These are phyloP conservation scores for Acorus calamus DNA, from an alignment of 106 monocot genomes.

Conservation along the genomic window DNA sequence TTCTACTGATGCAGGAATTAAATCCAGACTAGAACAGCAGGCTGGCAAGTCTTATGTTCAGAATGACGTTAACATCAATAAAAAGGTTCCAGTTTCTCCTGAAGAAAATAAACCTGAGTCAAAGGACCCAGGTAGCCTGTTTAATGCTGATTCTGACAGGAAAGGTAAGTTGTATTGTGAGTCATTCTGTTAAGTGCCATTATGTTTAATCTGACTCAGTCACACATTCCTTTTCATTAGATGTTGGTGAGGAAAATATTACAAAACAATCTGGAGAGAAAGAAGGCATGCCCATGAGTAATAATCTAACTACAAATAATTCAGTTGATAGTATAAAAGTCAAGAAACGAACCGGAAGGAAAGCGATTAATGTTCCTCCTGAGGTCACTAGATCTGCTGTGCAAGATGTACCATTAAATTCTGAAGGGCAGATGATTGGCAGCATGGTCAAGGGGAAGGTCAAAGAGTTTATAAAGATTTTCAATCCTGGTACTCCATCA, in stretches of 20 bases:
- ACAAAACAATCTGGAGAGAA: slow-evolving; percentile 13
- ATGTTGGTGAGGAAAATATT: slow-evolving; percentile 18
- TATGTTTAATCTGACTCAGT: background rate
- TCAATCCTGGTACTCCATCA: slow-evolving; percentile 43
- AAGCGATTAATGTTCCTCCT: slow-evolving; percentile 1
- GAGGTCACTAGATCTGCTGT: slow-evolving; percentile 2
- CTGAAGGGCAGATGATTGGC: slow-evolving; percentile 32
- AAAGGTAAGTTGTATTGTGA: slow-evolving; percentile 15
- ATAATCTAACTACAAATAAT: background rate
- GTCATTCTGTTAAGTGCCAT: too few relatives aligned
- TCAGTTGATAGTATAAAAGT: slow-evolving; percentile 4
- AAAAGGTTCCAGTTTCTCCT: slow-evolving; percentile 18
- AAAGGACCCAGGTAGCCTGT: slow-evolving; percentile 20
- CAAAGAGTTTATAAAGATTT: slow-evolving; percentile 81
- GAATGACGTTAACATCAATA: background rate
- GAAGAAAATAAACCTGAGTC: slow-evolving; percentile 9
- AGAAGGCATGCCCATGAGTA: slow-evolving; percentile 10
- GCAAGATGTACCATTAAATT: slow-evolving; percentile 12
- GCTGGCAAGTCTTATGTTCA: too few relatives aligned
- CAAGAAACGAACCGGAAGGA: slow-evolving; percentile 7
- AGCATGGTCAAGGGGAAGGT: slow-evolving; percentile 64
- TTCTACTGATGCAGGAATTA: too few relatives aligned
- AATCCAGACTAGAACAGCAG: too few relatives aligned
- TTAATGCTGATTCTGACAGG: slow-evolving; percentile 24
- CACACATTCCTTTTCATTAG: background rate